Evolutionary conservation across 805 yeast genomes (phyloP).

Genomic region (Hanseniaspora vineae): DNA sequence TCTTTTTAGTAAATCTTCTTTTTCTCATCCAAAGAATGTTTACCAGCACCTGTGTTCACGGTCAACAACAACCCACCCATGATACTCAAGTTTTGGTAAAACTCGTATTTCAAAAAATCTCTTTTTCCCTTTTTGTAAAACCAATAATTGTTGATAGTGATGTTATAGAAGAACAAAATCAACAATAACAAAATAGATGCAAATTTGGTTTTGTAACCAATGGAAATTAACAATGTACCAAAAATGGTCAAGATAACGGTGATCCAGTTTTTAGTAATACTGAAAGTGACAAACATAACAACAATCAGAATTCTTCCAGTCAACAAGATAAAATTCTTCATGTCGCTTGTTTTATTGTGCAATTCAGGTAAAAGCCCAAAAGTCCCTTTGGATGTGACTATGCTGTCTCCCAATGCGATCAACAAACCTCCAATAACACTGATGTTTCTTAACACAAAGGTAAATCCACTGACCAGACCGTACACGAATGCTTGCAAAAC

Average conservation of each 20-base stretch:
- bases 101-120: conserved; percentile 83
- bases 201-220: conserved; percentile 88
- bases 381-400: conserved; percentile 60
- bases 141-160: conserved; percentile 84
- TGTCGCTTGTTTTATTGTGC: conserved; percentile 45
- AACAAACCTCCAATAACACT: conserved; percentile 87
- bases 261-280: conserved; percentile 62
- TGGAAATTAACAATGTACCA: conserved; percentile 67
- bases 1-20: conserved; percentile 59
- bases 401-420: conserved; percentile 74
- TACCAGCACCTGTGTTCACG: conserved; percentile 95
- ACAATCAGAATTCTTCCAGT: conserved; percentile 84
- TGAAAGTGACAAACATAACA: conserved; percentile 73
- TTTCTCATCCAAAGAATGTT: conserved; percentile 85
- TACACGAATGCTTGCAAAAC: conserved; percentile 76
- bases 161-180: conserved; percentile 61
- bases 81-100: conserved; percentile 86
- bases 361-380: conserved; percentile 34
- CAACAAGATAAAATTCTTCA: conserved; percentile 66
- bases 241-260: conserved; percentile 51
- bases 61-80: conserved; percentile 88
- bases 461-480: conserved; percentile 71
- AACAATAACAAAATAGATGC: conserved; percentile 63
- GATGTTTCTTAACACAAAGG: conserved; percentile 74
- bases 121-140: conserved; percentile 53